These are phyloP conservation scores for Turritis glabra DNA, from an alignment of 345 rosid species.

Conservation along the genomic window DNA sequence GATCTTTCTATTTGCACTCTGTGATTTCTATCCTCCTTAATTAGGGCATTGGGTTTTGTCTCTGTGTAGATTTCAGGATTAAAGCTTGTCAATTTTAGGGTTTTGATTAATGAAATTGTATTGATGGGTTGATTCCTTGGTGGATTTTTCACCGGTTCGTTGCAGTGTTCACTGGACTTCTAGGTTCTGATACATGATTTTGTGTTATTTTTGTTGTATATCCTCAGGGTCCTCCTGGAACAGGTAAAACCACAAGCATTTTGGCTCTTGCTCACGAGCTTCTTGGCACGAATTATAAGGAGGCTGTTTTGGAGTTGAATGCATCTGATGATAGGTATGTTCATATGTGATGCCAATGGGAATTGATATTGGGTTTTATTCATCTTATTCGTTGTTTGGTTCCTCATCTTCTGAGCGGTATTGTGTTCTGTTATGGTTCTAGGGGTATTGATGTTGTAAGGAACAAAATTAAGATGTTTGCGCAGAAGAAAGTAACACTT, in stretches of 20 bases:
- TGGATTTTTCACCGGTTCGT: neutral
- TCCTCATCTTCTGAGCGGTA: neutral
- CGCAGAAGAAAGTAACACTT: slow-evolving; percentile 92
- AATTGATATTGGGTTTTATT: too few relatives aligned
- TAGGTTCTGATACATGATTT: neutral
- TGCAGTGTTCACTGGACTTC: neutral
- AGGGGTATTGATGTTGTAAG: slow-evolving; percentile 97
- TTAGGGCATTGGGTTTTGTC: neutral
- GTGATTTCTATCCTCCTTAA: neutral
- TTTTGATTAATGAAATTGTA: neutral
- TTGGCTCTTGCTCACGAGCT: slow-evolving; percentile 97
- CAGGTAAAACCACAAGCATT: slow-evolving; percentile 95
- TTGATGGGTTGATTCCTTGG: neutral
- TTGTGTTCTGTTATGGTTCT: slow-evolving; percentile 9
- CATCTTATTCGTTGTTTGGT: neutral
- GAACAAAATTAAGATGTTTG: slow-evolving; percentile 98
- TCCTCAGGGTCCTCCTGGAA: slow-evolving; percentile 94
- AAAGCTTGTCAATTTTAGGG: slow-evolving; percentile 9
- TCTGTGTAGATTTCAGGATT: slow-evolving; percentile 5
- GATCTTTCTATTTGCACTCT: neutral
- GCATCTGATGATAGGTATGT: slow-evolving; percentile 93
- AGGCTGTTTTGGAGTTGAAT: slow-evolving; percentile 91
- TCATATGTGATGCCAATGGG: neutral
- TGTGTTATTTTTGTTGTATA: slow-evolving; percentile 2
- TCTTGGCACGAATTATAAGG: slow-evolving; percentile 73